These are phyloP conservation scores for Thalassiosira pacifica DNA, from an alignment of 352 stramenopile species.

Conservation along the genomic window DNA sequence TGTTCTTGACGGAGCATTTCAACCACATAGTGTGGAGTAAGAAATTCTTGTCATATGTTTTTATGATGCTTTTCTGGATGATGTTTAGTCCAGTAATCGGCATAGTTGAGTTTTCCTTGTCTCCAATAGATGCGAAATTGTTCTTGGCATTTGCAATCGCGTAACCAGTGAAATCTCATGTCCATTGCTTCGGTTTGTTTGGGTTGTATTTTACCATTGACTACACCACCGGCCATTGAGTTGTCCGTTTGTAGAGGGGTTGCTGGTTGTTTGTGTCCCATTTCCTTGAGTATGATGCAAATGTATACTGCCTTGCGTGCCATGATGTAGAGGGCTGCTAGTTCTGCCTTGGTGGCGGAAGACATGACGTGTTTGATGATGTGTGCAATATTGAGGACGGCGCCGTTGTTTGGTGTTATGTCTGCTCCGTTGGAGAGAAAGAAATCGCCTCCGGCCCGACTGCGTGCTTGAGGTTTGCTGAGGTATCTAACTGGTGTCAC, in stretches of 20 bases:
- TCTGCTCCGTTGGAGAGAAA: conserved; percentile 11
- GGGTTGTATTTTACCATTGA: conserved; percentile 65
- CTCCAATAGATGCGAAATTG: conserved; percentile 63
- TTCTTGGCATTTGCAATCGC: conserved; percentile 30
- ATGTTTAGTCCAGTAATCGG: conserved; percentile 65
- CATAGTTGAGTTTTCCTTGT: conserved; percentile 31
- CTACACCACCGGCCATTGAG: background rate
- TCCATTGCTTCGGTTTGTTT: conserved; percentile 61
- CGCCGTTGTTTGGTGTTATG: conserved; percentile 6
- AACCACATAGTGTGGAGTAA: background rate
- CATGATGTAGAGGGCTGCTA: conserved; percentile 16
- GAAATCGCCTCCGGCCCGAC: conserved; percentile 33
- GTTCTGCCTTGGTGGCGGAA: conserved; percentile 20
- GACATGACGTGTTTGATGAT: conserved; percentile 17
- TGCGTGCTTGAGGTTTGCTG: conserved; percentile 28
- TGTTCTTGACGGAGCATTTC: background rate
- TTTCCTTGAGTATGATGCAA: background rate
- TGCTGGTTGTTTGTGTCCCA: conserved; percentile 24
- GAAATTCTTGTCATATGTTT: conserved; percentile 8
- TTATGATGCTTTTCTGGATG: conserved; percentile 49
- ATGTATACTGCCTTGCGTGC: conserved; percentile 5
- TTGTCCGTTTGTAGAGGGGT: conserved; percentile 10
- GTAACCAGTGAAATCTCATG: conserved; percentile 72
- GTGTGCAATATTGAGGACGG: conserved; percentile 17
- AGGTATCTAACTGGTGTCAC: conserved; percentile 57